These are phyloP conservation scores for Ceratocystis alfenasii DNA, from an alignment of 2,329 filamentous ascomycete species.

Conservation along the genomic window DNA sequence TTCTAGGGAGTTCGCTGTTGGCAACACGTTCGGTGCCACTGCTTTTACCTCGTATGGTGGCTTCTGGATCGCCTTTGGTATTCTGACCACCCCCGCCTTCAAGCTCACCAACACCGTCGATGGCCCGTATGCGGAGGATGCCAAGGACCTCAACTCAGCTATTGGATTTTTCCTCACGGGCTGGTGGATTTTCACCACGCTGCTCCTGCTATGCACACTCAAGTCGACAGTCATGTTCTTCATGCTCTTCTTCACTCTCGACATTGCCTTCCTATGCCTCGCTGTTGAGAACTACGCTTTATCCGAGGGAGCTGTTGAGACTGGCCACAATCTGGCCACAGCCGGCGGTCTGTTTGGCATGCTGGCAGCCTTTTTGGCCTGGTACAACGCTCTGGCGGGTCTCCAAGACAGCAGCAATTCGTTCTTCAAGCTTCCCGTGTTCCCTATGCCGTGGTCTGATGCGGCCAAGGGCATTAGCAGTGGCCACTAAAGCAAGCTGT, in stretches of 20 bases:
- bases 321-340: slow-evolving; percentile 45
- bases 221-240: slow-evolving; percentile 70
- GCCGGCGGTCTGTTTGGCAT: slow-evolving; percentile 72
- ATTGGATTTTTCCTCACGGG: slow-evolving; percentile 64
- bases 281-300: slow-evolving; percentile 48
- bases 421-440: slow-evolving; percentile 85
- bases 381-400: slow-evolving; percentile 79
- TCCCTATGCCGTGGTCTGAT: slow-evolving; percentile 90
- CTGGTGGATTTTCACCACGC: slow-evolving; percentile 77
- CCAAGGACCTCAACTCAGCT: slow-evolving; percentile 42
- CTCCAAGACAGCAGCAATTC: slow-evolving; percentile 67
- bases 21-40: slow-evolving; percentile 76
- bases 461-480: slow-evolving; percentile 37
- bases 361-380: slow-evolving; percentile 66
- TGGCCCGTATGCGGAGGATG: slow-evolving; percentile 37
- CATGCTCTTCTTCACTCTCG: slow-evolving; percentile 63
- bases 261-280: slow-evolving; percentile 63
- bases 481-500: slow-evolving; percentile 17
- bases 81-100: slow-evolving; percentile 59
- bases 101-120: slow-evolving; percentile 37
- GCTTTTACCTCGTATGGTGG: slow-evolving; percentile 71
- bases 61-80: slow-evolving; percentile 69
- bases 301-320: slow-evolving; percentile 39
- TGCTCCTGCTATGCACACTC: slow-evolving; percentile 62
- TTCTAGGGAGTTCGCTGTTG: slow-evolving; percentile 69